These are phyloP conservation scores for Exobasidium cylindrosporum DNA, from an alignment of 1,284 basidiomycete genomes.

Conservation along the genomic window DNA sequence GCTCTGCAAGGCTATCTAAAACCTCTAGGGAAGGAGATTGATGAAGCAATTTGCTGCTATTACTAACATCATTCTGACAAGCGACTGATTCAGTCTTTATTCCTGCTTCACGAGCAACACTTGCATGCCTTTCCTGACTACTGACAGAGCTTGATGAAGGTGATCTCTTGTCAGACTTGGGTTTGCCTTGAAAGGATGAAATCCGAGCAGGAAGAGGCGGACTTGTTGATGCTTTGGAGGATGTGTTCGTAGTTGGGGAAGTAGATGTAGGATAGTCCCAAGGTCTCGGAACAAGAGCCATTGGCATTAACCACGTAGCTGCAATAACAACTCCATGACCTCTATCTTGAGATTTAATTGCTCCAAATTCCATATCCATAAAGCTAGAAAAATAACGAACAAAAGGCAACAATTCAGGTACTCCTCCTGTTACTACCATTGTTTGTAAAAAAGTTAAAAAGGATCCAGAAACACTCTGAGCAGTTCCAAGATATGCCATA, in stretches of 20 bases:
- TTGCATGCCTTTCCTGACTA: slow-evolving; percentile 2
- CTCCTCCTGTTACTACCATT: slow-evolving; percentile 40
- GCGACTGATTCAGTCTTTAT: no score
- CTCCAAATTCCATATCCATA: slow-evolving; percentile 48
- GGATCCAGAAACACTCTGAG: slow-evolving; percentile 40
- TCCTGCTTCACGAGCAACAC: no score
- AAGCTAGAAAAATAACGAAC: slow-evolving; percentile 44
- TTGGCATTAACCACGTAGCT: slow-evolving; percentile 43
- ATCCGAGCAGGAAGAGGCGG: neutral
- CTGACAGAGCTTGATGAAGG: neutral
- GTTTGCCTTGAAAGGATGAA: no score
- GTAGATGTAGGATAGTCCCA: slow-evolving; percentile 25
- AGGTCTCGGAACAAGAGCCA: slow-evolving; percentile 31
- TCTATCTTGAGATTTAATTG: slow-evolving; percentile 37
- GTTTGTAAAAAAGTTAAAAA: slow-evolving; percentile 43
- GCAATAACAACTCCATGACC: slow-evolving; percentile 43
- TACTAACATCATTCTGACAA: no score
- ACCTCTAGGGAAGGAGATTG: no score
- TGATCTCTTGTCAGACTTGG: no score
- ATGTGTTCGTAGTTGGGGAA: neutral
- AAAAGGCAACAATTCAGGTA: slow-evolving; percentile 46
- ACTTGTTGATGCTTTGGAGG: neutral
- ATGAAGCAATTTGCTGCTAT: no score
- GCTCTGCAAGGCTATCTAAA: neutral
- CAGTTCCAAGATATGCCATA: slow-evolving; percentile 42